Evolutionary conservation across 129 eudicot species (phyloP).

Genomic region (Artemisia annua): DNA sequence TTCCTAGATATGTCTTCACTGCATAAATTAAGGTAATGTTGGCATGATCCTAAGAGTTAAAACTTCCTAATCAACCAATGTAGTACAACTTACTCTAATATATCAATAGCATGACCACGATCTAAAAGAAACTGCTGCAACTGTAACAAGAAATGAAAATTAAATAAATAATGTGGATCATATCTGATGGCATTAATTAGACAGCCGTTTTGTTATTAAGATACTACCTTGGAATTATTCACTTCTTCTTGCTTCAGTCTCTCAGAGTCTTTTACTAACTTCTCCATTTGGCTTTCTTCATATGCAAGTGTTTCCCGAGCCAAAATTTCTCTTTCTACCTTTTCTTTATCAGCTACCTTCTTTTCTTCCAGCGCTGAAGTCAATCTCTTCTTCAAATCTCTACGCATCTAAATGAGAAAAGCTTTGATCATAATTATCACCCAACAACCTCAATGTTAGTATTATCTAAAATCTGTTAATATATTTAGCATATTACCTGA

Average conservation of each 20-base stretch:
- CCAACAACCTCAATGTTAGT: background rate
- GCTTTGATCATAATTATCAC: background rate
- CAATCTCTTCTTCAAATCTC: constrained; percentile 36
- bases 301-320: constrained; percentile 29
- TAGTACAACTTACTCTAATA: constrained; percentile 29
- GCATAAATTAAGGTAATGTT: constrained; percentile 23
- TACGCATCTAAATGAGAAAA: constrained; percentile 49
- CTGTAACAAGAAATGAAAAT: constrained; percentile 38
- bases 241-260: constrained; percentile 56
- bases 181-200: background rate
- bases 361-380: constrained; percentile 31
- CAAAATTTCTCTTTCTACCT: constrained; percentile 39
- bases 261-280: constrained; percentile 50
- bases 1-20: constrained; percentile 76
- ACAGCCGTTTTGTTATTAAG: background rate
- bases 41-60: constrained; percentile 31
- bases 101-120: constrained; percentile 55
- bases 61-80: constrained; percentile 5
- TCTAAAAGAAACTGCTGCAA: constrained; percentile 61
- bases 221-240: constrained; percentile 63
- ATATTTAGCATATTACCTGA: constrained; percentile 43
- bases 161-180: background rate
- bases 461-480: background rate
- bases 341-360: constrained; percentile 43
- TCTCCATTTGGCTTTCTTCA: constrained; percentile 50